Evolutionary conservation across 2,329 filamentous ascomycete genomes (phyloP).

Genomic region (Verruconis gallopava): DNA sequence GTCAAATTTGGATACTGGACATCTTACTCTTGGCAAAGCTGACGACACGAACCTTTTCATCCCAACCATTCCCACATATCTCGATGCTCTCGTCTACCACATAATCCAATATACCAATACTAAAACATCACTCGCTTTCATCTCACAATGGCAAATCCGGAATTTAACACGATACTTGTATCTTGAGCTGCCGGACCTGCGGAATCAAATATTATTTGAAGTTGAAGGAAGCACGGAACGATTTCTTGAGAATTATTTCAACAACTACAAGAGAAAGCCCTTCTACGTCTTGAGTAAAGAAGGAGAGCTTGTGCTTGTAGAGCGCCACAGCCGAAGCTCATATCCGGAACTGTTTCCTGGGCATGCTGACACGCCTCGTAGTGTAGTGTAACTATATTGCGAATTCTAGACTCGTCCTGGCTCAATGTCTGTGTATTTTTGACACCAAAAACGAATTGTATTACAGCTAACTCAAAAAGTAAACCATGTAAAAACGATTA

Average conservation of each 20-base stretch:
- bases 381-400: no score
- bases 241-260: conserved; percentile 3
- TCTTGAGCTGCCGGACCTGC: conserved; percentile 2
- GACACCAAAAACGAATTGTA: no score
- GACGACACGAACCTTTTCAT: conserved; percentile 2
- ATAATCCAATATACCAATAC: conserved; percentile 2
- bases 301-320: no score
- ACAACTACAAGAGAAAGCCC: conserved; percentile 5
- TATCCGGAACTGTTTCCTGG: no score
- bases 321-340: no score
- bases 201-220: neutral
- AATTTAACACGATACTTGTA: conserved; percentile 1
- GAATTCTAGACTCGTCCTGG: no score
- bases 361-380: no score
- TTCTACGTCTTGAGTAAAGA: conserved; percentile 5
- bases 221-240: conserved; percentile 4
- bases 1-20: neutral
- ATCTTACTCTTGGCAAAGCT: neutral
- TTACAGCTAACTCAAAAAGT: no score
- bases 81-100: conserved; percentile 4
- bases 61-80: conserved; percentile 1
- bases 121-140: conserved; percentile 1
- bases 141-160: conserved; percentile 2
- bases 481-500: no score
- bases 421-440: no score